Evolutionary conservation across 163 green algal species (phyloP).

Genomic region (Volvox carteri): DNA sequence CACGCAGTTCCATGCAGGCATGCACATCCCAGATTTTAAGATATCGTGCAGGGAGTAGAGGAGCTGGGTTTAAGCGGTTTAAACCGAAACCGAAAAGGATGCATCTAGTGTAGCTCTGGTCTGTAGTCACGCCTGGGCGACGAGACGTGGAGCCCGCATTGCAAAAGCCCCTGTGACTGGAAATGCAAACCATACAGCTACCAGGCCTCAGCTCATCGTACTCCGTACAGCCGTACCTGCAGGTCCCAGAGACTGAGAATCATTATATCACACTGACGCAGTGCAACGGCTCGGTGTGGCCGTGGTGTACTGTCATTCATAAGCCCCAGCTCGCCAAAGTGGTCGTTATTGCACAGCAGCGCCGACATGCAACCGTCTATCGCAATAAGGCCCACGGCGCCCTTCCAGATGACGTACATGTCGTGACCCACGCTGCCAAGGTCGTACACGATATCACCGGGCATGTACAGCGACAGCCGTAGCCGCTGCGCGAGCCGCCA

Average conservation of each 20-base stretch:
- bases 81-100: no score
- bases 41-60: no score
- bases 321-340: slow-evolving; percentile 64
- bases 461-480: slow-evolving; percentile 55
- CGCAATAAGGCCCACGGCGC: slow-evolving; percentile 59
- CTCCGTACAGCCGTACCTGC: not conserved
- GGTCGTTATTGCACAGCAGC: slow-evolving; percentile 54
- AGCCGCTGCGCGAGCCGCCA: slow-evolving; percentile 44
- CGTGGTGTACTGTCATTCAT: slow-evolving; percentile 42
- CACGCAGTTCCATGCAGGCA: no score
- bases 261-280: slow-evolving; percentile 59
- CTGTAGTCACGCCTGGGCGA: no score
- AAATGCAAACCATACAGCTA: no score
- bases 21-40: no score
- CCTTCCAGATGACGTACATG: slow-evolving; percentile 67
- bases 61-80: no score
- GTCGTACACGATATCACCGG: slow-evolving; percentile 60
- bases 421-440: slow-evolving; percentile 59
- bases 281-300: slow-evolving; percentile 49
- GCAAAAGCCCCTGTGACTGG: no score
- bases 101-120: no score
- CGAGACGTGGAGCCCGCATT: no score
- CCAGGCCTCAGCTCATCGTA: not conserved
- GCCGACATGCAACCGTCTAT: slow-evolving; percentile 41
- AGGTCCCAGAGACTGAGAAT: slow-evolving; percentile 43